Evolutionary conservation across 164 flowering plant genomes (phyloP).

Genomic region (Euptelea pleiosperma): DNA sequence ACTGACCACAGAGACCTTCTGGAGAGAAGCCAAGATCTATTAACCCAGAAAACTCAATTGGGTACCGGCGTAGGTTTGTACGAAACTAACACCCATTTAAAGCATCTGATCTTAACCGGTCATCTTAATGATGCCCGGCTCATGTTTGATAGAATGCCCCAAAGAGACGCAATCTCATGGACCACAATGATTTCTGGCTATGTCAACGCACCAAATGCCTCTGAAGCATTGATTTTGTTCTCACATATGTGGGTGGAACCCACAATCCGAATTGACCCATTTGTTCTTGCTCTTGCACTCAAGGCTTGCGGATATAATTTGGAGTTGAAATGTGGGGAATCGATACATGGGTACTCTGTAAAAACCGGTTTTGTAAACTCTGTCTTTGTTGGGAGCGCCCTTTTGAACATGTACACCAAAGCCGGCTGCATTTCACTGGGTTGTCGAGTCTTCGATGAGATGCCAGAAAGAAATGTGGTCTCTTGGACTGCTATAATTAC

Average conservation of each 20-base stretch:
- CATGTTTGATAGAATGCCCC: constrained; percentile 68
- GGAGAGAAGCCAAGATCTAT: neutral
- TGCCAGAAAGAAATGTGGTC: constrained; percentile 73
- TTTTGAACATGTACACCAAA: constrained; percentile 74
- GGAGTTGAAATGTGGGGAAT: constrained; percentile 38
- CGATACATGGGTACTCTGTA: constrained; percentile 59
- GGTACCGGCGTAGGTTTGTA: constrained; percentile 19
- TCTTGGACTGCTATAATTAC: constrained; percentile 84
- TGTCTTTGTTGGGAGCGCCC: constrained; percentile 82
- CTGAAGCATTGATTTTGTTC: constrained; percentile 57
- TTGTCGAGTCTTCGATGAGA: constrained; percentile 61
- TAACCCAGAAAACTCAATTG: constrained; percentile 11
- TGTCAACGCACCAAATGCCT: constrained; percentile 34
- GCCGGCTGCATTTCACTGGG: constrained; percentile 35
- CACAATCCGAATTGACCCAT: constrained; percentile 46
- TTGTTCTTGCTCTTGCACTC: constrained; percentile 54
- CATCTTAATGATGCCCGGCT: constrained; percentile 49
- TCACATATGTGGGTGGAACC: constrained; percentile 45
- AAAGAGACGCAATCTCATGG: constrained; percentile 71
- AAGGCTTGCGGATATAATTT: constrained; percentile 65
- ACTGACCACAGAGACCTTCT: constrained; percentile 8
- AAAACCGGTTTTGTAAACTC: constrained; percentile 61
- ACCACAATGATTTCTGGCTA: constrained; percentile 70
- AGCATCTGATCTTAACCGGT: constrained; percentile 38
- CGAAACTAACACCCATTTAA: constrained; percentile 41